phyloP scores from a whole-genome alignment of 2,329 filamentous ascomycete genomes.

The Ophiostoma populinum region DNA sequence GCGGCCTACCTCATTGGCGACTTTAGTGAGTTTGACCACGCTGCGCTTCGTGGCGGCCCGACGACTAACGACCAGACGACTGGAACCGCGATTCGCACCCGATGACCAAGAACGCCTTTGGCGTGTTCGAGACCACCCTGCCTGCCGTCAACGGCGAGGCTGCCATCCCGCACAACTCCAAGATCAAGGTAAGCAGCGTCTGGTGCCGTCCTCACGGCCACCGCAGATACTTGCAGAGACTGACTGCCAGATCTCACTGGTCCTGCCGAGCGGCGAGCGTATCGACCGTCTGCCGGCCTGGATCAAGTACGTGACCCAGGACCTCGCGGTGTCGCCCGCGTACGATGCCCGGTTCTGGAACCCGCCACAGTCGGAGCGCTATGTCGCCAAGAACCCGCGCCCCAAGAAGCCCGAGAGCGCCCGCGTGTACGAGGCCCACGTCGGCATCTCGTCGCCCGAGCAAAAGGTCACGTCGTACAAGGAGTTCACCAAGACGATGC shows the following conservation, averaged over 20 bases:
- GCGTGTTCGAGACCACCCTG: slow-evolving; percentile 70
- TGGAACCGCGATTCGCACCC: slow-evolving; percentile 73
- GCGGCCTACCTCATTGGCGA: slow-evolving; percentile 81
- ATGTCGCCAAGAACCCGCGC: slow-evolving; percentile 66
- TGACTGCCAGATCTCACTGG: slow-evolving; percentile 73
- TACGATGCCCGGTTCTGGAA: slow-evolving; percentile 98
- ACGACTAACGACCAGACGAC: too few species aligned
- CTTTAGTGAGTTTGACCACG: slow-evolving; percentile 52
- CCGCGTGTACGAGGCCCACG: slow-evolving; percentile 97
- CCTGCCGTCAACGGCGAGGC: slow-evolving; percentile 55
- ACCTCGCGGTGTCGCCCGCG: slow-evolving; percentile 70
- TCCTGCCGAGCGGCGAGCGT: slow-evolving; percentile 59
- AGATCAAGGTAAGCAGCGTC: slow-evolving; percentile 73
- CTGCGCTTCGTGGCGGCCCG: too few species aligned
- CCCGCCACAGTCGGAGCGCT: slow-evolving; percentile 57
- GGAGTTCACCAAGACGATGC: slow-evolving; percentile 84
- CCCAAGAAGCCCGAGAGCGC: slow-evolving; percentile 71
- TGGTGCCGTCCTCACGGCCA: too few species aligned
- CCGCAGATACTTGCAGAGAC: too few species aligned
- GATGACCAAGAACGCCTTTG: slow-evolving; percentile 75
- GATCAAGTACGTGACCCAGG: slow-evolving; percentile 96
- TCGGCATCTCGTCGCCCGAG: slow-evolving; percentile 89
- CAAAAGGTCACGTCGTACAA: slow-evolving; percentile 85
- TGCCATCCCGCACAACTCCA: slow-evolving; percentile 81
- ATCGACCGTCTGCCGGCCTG: slow-evolving; percentile 84